A percentile compares a stretch with the other conserved stretches of the same genome.
phyloP scores from a whole-genome alignment of 83 land plant genomes.

The Picea abies region DNA sequence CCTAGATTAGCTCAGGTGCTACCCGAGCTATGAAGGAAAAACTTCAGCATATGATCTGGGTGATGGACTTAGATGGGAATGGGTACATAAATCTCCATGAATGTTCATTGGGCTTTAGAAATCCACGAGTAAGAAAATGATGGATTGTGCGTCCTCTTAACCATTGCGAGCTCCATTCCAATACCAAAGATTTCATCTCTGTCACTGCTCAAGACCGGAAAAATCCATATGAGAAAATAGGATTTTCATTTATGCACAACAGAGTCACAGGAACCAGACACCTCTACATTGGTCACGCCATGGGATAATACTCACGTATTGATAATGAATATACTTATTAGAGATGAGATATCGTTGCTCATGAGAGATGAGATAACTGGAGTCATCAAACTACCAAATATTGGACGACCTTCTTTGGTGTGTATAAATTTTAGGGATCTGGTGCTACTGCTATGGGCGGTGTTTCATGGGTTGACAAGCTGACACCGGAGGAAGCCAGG shows the following conservation, averaged over 20 bases:
- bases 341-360: slow-evolving; percentile 65
- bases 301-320: slow-evolving; percentile 79
- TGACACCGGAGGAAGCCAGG: slow-evolving; percentile 47
- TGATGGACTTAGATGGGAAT: too few relatives aligned
- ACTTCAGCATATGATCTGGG: too few relatives aligned
- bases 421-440: slow-evolving; percentile 72
- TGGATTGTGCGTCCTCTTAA: too few relatives aligned
- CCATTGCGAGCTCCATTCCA: slow-evolving; percentile 69
- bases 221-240: slow-evolving; percentile 49
- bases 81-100: too few relatives aligned
- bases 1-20: too few relatives aligned
- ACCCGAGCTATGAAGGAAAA: too few relatives aligned
- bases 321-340: slow-evolving; percentile 66
- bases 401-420: slow-evolving; percentile 68
- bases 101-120: too few relatives aligned
- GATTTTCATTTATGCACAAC: slow-evolving; percentile 65
- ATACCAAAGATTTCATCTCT: slow-evolving; percentile 67
- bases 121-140: too few relatives aligned
- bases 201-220: slow-evolving; percentile 69
- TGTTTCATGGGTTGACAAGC: slow-evolving; percentile 66
- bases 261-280: slow-evolving; percentile 66
- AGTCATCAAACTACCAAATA: slow-evolving; percentile 45
- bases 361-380: slow-evolving; percentile 77
- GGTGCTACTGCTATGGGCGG: slow-evolving; percentile 52
- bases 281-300: slow-evolving; percentile 74